phyloP scores from a whole-genome alignment of 1,284 basidiomycete species.

The Coriolopsis trogii region DNA sequence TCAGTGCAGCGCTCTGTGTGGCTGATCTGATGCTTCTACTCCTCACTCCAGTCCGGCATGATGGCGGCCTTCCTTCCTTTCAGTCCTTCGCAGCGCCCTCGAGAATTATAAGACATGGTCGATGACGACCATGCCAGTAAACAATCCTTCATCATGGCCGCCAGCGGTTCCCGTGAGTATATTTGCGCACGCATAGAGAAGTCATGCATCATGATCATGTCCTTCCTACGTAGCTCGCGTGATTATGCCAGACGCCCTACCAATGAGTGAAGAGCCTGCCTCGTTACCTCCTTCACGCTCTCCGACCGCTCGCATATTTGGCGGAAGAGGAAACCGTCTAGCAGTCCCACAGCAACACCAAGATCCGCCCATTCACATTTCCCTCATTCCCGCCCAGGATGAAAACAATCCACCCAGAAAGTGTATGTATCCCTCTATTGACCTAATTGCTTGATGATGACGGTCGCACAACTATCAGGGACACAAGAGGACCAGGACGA shows the following conservation, averaged over 20 bases:
- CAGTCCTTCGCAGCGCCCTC: not conserved
- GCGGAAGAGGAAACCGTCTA: not conserved
- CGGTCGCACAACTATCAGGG: no score
- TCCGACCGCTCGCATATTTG: slow-evolving; percentile 3
- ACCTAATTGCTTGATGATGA: no score
- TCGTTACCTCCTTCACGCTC: not conserved
- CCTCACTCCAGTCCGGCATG: slow-evolving; percentile 6
- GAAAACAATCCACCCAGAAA: not conserved
- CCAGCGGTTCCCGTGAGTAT: not conserved
- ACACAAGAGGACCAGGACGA: slow-evolving; percentile 52
- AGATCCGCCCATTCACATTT: not conserved
- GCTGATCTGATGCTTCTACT: not conserved
- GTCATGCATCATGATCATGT: no score
- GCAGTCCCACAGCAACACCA: not conserved
- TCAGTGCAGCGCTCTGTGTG: no score
- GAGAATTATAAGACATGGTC: not conserved
- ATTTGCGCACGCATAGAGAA: no score
- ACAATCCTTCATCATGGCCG: not conserved
- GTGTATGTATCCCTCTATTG: not conserved
- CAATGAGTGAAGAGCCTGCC: slow-evolving; percentile 5
- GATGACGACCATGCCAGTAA: not conserved
- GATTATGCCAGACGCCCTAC: not conserved
- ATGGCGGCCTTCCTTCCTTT: not conserved
- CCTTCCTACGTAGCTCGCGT: slow-evolving; percentile 3
- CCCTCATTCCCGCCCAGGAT: not conserved